Base-by-base conservation (phyloP, 768 basidiomycete genomes). In the Boletellus ananas region DNA sequence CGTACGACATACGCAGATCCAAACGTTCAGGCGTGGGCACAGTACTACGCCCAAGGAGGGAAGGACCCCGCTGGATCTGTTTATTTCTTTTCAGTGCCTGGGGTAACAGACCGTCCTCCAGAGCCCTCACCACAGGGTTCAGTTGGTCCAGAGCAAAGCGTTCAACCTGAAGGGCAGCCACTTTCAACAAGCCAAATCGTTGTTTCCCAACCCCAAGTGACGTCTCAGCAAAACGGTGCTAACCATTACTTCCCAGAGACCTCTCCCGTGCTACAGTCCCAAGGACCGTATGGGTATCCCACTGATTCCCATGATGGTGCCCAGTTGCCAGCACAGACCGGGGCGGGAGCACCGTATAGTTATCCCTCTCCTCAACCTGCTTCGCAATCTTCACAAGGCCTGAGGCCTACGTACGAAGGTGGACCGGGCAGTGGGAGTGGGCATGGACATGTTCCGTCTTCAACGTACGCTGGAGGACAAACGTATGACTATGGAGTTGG, bases 1-100 rank as follows among this genome's bases (percentile, higher is more conserved):
- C 75, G 72, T 25, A 70, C 73, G 43, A 81, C 80, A 18, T 93
- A 93, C 58, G 68, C 80, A 14, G 90, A 93, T 63, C 79, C 82
- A 47, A 90, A 90, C 54, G 88, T 84, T 18, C 89, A 91, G 62
- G 87, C 86, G 0, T 92, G 90, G 90, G 90, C 87, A 6, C 79
- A 83, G 57, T 93, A 93, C 66, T 92, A 92, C 62, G 83, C 84
- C 1, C 80, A 84, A 51, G 90, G 90, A 21, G 90, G 90, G 4
- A 79, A 68, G 40, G 90, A 91, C 51, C 65, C 74, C 0, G 81
- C 85, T 6, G 90, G 90, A 9, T 73, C 84, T 8, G 85, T 91
- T 34, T 93, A 93, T 69, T 93, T 93, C 58, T 68, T 85, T 43
- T 82, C 80, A 3, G 81, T 91, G 1, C 89, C 88, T 7, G 89